Evolutionary conservation across 768 basidiomycete genomes (phyloP).

Genomic region (Boletus coccyginus): DNA sequence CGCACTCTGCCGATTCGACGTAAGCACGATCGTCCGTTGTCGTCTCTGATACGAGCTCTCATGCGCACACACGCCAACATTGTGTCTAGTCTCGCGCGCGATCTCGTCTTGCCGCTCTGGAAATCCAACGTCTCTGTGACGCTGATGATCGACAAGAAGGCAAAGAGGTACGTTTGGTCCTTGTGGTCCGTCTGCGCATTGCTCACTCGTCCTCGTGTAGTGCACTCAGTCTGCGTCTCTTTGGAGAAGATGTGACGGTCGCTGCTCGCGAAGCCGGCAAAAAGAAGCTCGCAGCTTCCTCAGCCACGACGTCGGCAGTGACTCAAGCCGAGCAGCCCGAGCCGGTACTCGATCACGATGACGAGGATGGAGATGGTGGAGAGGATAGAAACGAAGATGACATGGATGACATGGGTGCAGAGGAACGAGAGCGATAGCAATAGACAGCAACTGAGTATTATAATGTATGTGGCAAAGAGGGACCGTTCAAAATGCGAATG

Average conservation of each 20-base stretch:
- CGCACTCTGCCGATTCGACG: conserved; percentile 50
- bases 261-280: conserved; percentile 39
- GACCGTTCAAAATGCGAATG: not conserved
- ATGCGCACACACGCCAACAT: too few relatives aligned
- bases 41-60: not conserved
- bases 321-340: not conserved
- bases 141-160: conserved; percentile 95
- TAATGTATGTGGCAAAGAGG: not conserved
- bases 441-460: conserved; percentile 8
- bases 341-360: not conserved
- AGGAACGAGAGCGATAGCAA: conserved; percentile 8
- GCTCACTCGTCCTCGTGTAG: conserved; percentile 38
- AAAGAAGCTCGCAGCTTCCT: conserved; percentile 12
- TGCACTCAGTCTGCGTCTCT: conserved; percentile 83
- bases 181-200: not conserved
- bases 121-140: conserved; percentile 84
- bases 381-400: not conserved
- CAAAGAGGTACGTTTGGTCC: conserved; percentile 68
- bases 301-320: not conserved
- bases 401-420: conserved; percentile 13
- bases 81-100: conserved; percentile 58
- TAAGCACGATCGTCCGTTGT: conserved; percentile 40
- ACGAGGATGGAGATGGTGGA: conserved; percentile 2
- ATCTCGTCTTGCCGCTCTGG: conserved; percentile 93
- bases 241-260: conserved; percentile 72